phyloP scores from a whole-genome alignment of 73 alveolate genomes.

The Symbiodinium pilosum region DNA sequence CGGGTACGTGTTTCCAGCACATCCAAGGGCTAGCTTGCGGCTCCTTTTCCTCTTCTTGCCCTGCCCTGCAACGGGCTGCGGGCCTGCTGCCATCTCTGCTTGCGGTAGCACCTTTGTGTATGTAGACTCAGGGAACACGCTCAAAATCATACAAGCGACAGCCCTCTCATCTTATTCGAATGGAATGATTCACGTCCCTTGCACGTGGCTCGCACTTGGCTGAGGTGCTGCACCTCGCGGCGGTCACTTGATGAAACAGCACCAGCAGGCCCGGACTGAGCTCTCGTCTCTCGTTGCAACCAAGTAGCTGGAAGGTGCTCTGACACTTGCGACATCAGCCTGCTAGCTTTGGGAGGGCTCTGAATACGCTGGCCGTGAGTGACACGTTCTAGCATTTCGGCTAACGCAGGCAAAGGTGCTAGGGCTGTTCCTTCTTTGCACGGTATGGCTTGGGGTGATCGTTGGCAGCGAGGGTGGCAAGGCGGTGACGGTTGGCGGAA shows the following conservation, averaged over 20 bases:
- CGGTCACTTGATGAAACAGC: background rate
- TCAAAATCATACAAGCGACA: background rate
- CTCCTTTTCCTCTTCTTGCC: background rate
- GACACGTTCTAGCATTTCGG: background rate
- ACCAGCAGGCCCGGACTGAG: background rate
- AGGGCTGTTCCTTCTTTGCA: background rate
- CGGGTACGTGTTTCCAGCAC: background rate
- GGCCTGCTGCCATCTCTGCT: background rate
- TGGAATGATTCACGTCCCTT: background rate
- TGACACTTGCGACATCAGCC: background rate
- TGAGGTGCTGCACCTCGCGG: background rate
- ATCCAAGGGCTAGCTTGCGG: background rate
- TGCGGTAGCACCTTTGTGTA: background rate
- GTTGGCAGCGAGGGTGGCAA: background rate
- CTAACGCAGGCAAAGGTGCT: background rate
- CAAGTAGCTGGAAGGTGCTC: background rate
- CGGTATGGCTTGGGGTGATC: background rate
- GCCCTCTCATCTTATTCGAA: background rate
- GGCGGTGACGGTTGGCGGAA: background rate
- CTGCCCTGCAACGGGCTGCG: background rate
- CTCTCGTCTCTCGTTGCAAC: background rate
- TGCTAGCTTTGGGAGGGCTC: background rate
- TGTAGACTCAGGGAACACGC: background rate
- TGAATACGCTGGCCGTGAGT: background rate
- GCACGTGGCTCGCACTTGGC: background rate